Conservation (phyloP, 306 rosid genomes). For the Cucumis melo region DNA sequence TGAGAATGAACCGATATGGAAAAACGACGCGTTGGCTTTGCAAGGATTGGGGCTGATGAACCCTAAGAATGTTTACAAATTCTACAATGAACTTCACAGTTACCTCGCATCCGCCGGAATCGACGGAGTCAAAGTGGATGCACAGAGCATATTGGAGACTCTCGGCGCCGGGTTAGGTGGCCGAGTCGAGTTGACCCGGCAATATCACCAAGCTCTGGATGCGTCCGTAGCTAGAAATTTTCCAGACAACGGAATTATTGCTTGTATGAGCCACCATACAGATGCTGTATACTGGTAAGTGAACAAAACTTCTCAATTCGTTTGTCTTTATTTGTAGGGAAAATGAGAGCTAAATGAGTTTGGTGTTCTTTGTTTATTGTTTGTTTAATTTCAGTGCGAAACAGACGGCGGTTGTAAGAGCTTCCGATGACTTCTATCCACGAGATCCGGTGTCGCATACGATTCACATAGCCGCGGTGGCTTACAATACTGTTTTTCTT, state of each 20-base stretch:
- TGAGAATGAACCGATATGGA: conserved; percentile 80
- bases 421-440: conserved; percentile 86
- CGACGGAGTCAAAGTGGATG: conserved; percentile 95
- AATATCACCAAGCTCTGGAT: conserved; percentile 79
- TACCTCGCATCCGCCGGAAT: conserved; percentile 65
- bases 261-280: conserved; percentile 94
- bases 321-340: neutral
- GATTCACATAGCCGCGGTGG: conserved; percentile 77
- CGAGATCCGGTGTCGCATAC: conserved; percentile 74
- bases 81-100: conserved; percentile 59
- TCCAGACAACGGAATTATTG: conserved; percentile 64
- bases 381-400: conserved; percentile 30
- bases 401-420: conserved; percentile 70
- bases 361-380: neutral
- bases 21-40: conserved; percentile 28
- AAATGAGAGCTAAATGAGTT: neutral
- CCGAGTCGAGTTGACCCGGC: conserved; percentile 61
- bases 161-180: conserved; percentile 72
- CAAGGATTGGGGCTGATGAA: conserved; percentile 70
- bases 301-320: neutral
- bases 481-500: conserved; percentile 73
- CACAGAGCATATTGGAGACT: conserved; percentile 79
- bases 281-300: conserved; percentile 69
- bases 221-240: conserved; percentile 71
- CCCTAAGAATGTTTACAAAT: conserved; percentile 44